Evolutionary conservation across 164 flowering plant genomes (phyloP), one percentile per base, ranked within the genome.

Genomic region (Vitis rupestris): DNA sequence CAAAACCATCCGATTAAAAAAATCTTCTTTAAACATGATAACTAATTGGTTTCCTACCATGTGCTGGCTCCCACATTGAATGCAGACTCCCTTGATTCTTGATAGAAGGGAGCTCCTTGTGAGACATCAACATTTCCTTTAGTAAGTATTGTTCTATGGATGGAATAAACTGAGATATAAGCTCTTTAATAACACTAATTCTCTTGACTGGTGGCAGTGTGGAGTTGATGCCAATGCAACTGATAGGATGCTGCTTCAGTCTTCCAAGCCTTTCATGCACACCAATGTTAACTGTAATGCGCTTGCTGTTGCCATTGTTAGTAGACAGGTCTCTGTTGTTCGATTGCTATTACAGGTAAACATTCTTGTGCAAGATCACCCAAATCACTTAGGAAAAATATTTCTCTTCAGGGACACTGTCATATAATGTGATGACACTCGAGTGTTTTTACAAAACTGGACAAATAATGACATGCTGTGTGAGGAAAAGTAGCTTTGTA

Each of bases 241-340:
- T 53, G 72, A 77, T 48, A 68, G 90, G 58, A 66, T 79, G 62
- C 76, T 84, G 72, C 83, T 86, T 68, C 82, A 61, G n/a, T 86
- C 90, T 49, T 79, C 83, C 30, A 86, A 80, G 77, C 90, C 90
- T 3, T 71, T 75, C 67, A 73, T 86, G 11, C 78, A 84, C 60
- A 59, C 81, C 15, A 83, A 83, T 52, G 80, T 81, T 60, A 79
- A 82, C 69, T 86, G 90, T 67, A 81, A 73, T 50, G 81, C 90
- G 2, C 80, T 88, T 58, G 80, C 74, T 63, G 87, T 85, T 2
- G 88, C 90, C 17, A 70, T 84, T 67, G 81, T 88, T 19, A 68
- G 84, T 54, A 70, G 87, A 65, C 90, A 86, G 63, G 71, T 74
- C 13, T 66, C 83, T 49, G 82, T 84, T 63, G 92, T 86, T 8